phyloP scores from a whole-genome alignment of 2,329 filamentous ascomycete species.

The Alternaria atra region DNA sequence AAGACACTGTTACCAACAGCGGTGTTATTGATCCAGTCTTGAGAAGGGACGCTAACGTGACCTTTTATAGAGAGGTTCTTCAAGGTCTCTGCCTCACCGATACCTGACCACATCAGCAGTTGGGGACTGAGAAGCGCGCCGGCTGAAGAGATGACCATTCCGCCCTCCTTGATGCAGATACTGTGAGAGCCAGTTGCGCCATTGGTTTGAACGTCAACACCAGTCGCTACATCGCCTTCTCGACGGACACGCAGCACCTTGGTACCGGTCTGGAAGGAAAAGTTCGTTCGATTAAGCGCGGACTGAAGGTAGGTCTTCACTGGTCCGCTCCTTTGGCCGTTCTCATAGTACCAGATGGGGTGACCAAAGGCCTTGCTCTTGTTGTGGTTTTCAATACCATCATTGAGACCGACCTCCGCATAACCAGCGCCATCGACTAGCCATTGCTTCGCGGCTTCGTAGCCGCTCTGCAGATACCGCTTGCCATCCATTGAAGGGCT shows the following conservation, averaged over 20 bases:
- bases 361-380: conserved; percentile 61
- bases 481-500: conserved; percentile 57
- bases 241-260: conserved; percentile 59
- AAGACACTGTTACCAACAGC: conserved; percentile 62
- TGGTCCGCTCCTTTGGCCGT: conserved; percentile 62
- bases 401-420: conserved; percentile 59
- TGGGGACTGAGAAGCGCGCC: conserved; percentile 51
- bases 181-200: conserved; percentile 43
- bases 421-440: conserved; percentile 61
- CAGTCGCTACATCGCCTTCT: conserved; percentile 51
- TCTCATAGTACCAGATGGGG: conserved; percentile 59
- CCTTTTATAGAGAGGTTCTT: conserved; percentile 47
- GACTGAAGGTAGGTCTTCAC: conserved; percentile 61
- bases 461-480: conserved; percentile 60
- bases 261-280: conserved; percentile 53
- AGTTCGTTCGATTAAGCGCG: conserved; percentile 52
- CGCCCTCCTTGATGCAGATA: conserved; percentile 33
- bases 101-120: conserved; percentile 52
- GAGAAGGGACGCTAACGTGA: conserved; percentile 45
- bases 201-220: conserved; percentile 52
- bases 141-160: conserved; percentile 44
- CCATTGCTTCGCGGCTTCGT: conserved; percentile 59
- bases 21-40: conserved; percentile 61
- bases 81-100: conserved; percentile 42
- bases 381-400: conserved; percentile 50